Conservation (phyloP, 805 yeast species). For the Candida verbasci region DNA sequence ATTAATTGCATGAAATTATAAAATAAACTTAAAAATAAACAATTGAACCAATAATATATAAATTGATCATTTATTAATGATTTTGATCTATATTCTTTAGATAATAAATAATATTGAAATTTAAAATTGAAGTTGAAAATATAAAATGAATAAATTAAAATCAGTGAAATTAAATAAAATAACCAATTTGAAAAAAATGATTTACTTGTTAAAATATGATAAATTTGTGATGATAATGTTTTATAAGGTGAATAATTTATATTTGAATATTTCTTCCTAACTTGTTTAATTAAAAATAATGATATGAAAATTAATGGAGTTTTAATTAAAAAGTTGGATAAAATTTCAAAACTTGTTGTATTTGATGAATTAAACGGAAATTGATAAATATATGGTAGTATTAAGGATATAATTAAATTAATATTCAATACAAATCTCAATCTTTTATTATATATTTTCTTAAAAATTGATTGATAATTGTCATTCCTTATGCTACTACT, state of each 20-base stretch:
- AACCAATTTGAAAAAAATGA: slow-evolving; percentile 14
- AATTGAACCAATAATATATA: slow-evolving; percentile 48
- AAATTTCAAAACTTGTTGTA: slow-evolving; percentile 7
- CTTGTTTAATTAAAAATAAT: slow-evolving; percentile 21
- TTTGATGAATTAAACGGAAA: slow-evolving; percentile 25
- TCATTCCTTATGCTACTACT: not conserved
- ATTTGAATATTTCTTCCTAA: slow-evolving; percentile 20
- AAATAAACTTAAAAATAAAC: slow-evolving; percentile 33
- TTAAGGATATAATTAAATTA: slow-evolving; percentile 21
- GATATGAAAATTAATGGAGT: slow-evolving; percentile 30
- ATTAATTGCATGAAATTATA: slow-evolving; percentile 51
- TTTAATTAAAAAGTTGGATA: slow-evolving; percentile 18
- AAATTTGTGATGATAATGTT: slow-evolving; percentile 30
- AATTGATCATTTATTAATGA: slow-evolving; percentile 40
- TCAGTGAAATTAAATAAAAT: slow-evolving; percentile 21
- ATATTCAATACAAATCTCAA: slow-evolving; percentile 33
- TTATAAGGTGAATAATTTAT: slow-evolving; percentile 29
- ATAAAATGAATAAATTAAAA: slow-evolving; percentile 19
- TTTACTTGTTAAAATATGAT: slow-evolving; percentile 16
- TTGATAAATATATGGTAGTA: slow-evolving; percentile 18
- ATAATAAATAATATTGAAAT: slow-evolving; percentile 25
- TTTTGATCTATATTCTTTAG: slow-evolving; percentile 35
- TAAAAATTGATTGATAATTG: slow-evolving; percentile 21
- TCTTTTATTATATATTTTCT: slow-evolving; percentile 28
- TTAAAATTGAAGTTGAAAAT: slow-evolving; percentile 24